A percentile compares a stretch with the other conserved stretches of the same genome.
These are phyloP conservation scores for Tremella fuciformis DNA, from an alignment of 768 basidiomycete species.

Conservation along the genomic window DNA sequence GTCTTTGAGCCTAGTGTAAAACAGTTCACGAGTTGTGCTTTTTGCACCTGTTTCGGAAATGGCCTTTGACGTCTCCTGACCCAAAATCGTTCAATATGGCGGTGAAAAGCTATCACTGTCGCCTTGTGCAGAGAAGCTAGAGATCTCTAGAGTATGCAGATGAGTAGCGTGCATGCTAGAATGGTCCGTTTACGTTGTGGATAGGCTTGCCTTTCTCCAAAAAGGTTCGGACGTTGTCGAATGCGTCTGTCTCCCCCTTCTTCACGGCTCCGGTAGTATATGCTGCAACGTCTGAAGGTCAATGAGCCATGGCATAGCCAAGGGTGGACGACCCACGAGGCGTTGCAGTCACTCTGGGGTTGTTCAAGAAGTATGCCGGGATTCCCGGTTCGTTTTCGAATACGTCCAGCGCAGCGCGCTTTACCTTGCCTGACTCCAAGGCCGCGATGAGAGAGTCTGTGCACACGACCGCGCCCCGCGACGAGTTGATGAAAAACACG, in stretches of 20 bases:
- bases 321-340: no score
- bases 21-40: not conserved
- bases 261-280: constrained; percentile 29
- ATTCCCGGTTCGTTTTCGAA: constrained; percentile 49
- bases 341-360: constrained; percentile 25
- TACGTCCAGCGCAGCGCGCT: constrained; percentile 50
- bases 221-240: constrained; percentile 36
- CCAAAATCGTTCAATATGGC: no score
- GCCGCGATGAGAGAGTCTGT: constrained; percentile 49
- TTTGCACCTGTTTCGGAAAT: no score
- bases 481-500: constrained; percentile 46
- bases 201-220: constrained; percentile 34
- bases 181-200: constrained; percentile 41
- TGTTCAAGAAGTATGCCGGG: constrained; percentile 33
- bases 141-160: not conserved
- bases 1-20: not conserved
- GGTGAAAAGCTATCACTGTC: no score
- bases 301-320: no score
- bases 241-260: constrained; percentile 32
- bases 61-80: no score
- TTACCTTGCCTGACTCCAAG: constrained; percentile 42
- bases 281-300: constrained; percentile 18
- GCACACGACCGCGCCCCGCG: constrained; percentile 46
- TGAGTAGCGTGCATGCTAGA: constrained; percentile 8
- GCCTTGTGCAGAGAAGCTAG: no score